A percentile compares a stretch with the other conserved stretches of the same genome.
phyloP scores from a whole-genome alignment of 2,329 filamentous ascomycete species.

The Colletotrichum theobromicola region DNA sequence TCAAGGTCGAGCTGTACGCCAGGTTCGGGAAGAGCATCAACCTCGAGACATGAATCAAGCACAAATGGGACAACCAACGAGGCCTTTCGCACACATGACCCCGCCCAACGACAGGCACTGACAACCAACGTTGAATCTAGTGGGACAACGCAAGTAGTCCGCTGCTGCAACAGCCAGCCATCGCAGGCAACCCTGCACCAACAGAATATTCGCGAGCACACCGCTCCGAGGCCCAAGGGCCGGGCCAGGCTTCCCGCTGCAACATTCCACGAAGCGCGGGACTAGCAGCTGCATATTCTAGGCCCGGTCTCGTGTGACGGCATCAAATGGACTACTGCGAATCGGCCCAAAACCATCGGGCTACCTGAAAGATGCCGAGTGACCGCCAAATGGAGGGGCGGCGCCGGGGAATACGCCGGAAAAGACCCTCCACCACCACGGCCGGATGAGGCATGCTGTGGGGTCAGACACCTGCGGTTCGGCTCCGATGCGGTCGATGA shows the following conservation, averaged over 20 bases:
- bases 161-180: background rate
- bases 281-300: background rate
- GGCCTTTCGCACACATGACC: background rate
- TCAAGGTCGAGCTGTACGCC: conserved; percentile 93
- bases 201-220: background rate
- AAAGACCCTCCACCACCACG: conserved; percentile 1
- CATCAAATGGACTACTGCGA: background rate
- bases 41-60: conserved; percentile 73
- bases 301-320: background rate
- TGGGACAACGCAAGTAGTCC: background rate
- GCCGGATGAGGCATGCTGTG: conserved; percentile 2
- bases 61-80: background rate
- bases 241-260: background rate
- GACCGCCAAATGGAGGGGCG: conserved; percentile 6
- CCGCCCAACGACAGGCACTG: background rate
- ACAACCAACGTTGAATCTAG: background rate
- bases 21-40: conserved; percentile 98
- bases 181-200: background rate
- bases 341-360: background rate
- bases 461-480: conserved; percentile 1
- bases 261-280: background rate
- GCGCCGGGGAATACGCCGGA: conserved; percentile 2
- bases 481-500: conserved; percentile 15
- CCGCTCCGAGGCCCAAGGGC: background rate
- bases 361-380: conserved; percentile 1